These are phyloP conservation scores for Closterium sp. DNA, from an alignment of 139 green algal species.

Conservation along the genomic window DNA sequence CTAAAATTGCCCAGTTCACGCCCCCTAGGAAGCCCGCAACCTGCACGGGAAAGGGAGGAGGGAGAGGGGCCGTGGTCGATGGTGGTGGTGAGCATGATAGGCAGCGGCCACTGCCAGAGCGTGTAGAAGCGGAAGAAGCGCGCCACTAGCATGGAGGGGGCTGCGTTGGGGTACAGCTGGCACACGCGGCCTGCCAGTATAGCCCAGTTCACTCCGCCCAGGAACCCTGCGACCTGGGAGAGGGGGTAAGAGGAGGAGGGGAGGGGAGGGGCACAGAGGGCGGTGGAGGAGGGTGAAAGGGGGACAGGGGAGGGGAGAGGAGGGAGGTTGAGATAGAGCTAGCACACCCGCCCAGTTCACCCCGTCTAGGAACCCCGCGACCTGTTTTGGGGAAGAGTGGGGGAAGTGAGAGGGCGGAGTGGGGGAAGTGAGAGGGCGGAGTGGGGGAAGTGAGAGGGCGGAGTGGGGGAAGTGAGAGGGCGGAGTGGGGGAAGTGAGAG, in stretches of 20 bases:
- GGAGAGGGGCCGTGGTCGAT: neutral
- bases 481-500: no score
- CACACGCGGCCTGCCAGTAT: slow-evolving; percentile 89
- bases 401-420: neutral
- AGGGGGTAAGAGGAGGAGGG: neutral
- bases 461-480: neutral
- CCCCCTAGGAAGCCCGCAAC: slow-evolving; percentile 87
- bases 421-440: neutral
- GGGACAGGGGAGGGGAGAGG: slow-evolving; percentile 9
- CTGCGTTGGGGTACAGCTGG: slow-evolving; percentile 84
- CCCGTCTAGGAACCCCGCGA: slow-evolving; percentile 85
- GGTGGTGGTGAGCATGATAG: no score
- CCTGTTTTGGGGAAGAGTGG: neutral
- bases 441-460: neutral
- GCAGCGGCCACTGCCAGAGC: slow-evolving; percentile 79
- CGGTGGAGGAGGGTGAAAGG: no score
- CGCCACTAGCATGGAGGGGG: slow-evolving; percentile 64
- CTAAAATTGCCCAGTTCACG: slow-evolving; percentile 95
- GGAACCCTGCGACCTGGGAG: slow-evolving; percentile 69
- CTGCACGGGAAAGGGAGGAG: neutral
- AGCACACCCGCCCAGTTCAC: slow-evolving; percentile 94
- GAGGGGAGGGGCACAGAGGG: neutral
- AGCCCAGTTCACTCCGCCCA: slow-evolving; percentile 96
- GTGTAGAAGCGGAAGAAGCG: slow-evolving; percentile 81
- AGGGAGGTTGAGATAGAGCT: slow-evolving; percentile 80